Evolutionary conservation across 441 rosid species (phyloP).

Genomic region (Melastoma candidum): DNA sequence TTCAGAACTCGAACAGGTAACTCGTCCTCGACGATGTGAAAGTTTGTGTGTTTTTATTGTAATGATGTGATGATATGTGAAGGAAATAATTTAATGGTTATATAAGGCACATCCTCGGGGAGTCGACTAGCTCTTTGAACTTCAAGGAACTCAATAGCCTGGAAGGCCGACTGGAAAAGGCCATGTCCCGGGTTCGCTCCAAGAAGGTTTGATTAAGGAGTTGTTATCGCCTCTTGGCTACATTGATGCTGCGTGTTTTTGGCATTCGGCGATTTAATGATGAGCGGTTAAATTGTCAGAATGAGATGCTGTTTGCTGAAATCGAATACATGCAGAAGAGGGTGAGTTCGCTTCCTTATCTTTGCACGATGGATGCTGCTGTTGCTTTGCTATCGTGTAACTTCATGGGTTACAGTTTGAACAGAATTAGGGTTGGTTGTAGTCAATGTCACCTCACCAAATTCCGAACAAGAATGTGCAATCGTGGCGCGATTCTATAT

Average conservation of each 20-base stretch:
- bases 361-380: neutral
- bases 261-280: too few species aligned
- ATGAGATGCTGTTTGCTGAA: constrained; percentile 60
- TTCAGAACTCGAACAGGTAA: constrained; percentile 68
- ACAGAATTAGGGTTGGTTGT: too few species aligned
- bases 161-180: constrained; percentile 73
- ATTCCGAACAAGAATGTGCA: too few species aligned
- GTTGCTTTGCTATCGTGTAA: neutral
- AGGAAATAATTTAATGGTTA: neutral
- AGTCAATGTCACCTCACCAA: too few species aligned
- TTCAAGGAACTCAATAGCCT: constrained; percentile 78
- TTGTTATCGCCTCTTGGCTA: too few species aligned
- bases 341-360: constrained; percentile 29
- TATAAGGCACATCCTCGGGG: constrained; percentile 73
- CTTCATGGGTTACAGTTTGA: too few species aligned
- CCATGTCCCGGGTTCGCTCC: constrained; percentile 61
- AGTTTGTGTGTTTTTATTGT: too few species aligned
- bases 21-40: too few species aligned
- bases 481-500: too few species aligned
- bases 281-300: constrained; percentile 22
- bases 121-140: constrained; percentile 58
- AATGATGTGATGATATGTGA: too few species aligned
- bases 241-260: neutral
- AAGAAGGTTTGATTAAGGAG: constrained; percentile 14
- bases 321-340: constrained; percentile 80